Evolutionary conservation across 2,329 filamentous ascomycete species (phyloP).

Genomic region (Hypoxylon rubiginosum): DNA sequence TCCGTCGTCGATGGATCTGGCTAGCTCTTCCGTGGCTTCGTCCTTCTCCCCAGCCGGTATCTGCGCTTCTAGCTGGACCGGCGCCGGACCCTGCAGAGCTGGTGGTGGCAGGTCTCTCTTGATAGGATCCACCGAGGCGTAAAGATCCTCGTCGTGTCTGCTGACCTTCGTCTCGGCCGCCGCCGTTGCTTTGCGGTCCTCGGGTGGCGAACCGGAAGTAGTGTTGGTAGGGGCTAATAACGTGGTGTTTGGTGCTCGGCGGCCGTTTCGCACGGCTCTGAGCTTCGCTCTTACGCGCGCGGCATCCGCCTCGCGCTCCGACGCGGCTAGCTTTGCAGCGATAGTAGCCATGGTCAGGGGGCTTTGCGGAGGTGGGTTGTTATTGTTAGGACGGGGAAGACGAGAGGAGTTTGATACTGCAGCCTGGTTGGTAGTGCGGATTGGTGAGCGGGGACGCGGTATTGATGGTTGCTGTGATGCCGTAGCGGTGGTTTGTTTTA

Average conservation of each 20-base stretch:
- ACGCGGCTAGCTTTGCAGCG: conserved; percentile 73
- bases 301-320: conserved; percentile 73
- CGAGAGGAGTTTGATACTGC: conserved; percentile 46
- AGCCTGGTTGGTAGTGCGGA: conserved; percentile 18
- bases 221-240: conserved; percentile 1
- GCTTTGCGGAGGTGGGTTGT: conserved; percentile 63
- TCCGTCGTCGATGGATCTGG: conserved; percentile 6
- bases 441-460: conserved; percentile 27
- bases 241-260: conserved; percentile 42
- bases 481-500: conserved; percentile 7
- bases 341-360: conserved; percentile 73
- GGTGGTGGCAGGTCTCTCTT: conserved; percentile 40
- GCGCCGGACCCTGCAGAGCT: not conserved
- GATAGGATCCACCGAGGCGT: conserved; percentile 44
- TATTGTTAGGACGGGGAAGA: conserved; percentile 52
- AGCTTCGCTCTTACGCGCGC: conserved; percentile 74
- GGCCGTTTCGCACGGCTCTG: conserved; percentile 61
- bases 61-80: not conserved
- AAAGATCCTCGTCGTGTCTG: conserved; percentile 40
- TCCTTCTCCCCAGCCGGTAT: conserved; percentile 8
- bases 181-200: not conserved
- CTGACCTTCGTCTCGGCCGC: conserved; percentile 18
- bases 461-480: conserved; percentile 13
- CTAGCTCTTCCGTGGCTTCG: conserved; percentile 20
- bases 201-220: conserved; percentile 19